These are phyloP conservation scores for Parmales sp. DNA, from an alignment of 108 stramenopile species.

Conservation along the genomic window DNA sequence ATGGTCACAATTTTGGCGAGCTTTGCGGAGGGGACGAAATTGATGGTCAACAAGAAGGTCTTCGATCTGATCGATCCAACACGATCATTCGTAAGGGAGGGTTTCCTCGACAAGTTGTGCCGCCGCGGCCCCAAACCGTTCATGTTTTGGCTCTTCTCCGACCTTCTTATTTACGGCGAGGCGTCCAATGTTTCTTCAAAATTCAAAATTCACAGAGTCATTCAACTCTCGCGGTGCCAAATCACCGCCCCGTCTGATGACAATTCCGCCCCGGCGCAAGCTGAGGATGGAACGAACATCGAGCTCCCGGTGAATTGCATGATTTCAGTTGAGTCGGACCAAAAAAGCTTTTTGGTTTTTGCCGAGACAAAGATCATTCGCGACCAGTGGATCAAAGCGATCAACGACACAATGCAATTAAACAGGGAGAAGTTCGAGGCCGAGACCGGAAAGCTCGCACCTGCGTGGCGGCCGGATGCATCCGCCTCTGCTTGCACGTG, in stretches of 20 bases:
- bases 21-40: no score
- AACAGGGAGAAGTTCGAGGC: neutral
- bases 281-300: neutral
- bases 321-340: neutral
- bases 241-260: neutral
- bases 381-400: neutral
- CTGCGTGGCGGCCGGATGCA: neutral
- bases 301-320: neutral
- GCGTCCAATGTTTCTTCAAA: neutral
- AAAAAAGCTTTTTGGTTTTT: neutral
- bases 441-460: neutral
- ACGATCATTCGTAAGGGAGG: neutral
- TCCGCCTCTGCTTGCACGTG: neutral
- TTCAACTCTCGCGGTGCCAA: neutral
- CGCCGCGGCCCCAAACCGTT: neutral
- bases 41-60: no score
- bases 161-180: neutral
- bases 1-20: no score
- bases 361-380: neutral
- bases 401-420: neutral
- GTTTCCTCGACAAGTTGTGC: neutral
- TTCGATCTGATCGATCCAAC: neutral
- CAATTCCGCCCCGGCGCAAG: neutral
- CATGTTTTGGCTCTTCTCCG: conserved; percentile 7
- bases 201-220: neutral